phyloP scores from a whole-genome alignment of 2,329 filamentous ascomycete species.

The Xylariaceae sp. region DNA sequence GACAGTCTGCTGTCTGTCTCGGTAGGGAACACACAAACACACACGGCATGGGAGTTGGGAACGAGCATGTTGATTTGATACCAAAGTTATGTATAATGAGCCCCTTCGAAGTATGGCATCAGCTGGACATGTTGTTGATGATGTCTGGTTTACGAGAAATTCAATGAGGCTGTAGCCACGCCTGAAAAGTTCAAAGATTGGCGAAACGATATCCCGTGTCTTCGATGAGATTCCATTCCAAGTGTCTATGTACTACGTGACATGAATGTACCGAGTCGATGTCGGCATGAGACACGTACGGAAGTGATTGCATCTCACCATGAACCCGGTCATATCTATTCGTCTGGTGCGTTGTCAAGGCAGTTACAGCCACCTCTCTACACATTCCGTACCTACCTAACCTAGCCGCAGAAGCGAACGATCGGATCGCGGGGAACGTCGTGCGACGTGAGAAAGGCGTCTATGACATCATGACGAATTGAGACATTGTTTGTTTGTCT shows the following conservation, averaged over 20 bases:
- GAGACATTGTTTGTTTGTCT: slow-evolving; percentile 5
- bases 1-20: background rate
- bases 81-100: slow-evolving; percentile 7
- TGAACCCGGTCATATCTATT: background rate
- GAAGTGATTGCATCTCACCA: background rate
- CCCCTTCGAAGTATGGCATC: background rate
- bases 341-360: too few relatives aligned
- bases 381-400: too few relatives aligned
- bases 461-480: slow-evolving; percentile 15
- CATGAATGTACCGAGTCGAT: background rate
- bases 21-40: background rate
- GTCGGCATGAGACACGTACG: background rate
- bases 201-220: too few relatives aligned
- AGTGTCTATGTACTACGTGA: too few relatives aligned
- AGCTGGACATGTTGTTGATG: background rate
- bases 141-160: too few relatives aligned
- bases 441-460: background rate
- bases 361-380: too few relatives aligned
- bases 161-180: too few relatives aligned
- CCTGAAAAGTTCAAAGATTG: too few relatives aligned
- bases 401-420: background rate
- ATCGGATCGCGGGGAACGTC: background rate
- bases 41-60: background rate
- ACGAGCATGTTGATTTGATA: slow-evolving; percentile 3
- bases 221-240: too few relatives aligned